Conservation (phyloP, 306 rosid genomes). For the Quercus wislizeni region DNA sequence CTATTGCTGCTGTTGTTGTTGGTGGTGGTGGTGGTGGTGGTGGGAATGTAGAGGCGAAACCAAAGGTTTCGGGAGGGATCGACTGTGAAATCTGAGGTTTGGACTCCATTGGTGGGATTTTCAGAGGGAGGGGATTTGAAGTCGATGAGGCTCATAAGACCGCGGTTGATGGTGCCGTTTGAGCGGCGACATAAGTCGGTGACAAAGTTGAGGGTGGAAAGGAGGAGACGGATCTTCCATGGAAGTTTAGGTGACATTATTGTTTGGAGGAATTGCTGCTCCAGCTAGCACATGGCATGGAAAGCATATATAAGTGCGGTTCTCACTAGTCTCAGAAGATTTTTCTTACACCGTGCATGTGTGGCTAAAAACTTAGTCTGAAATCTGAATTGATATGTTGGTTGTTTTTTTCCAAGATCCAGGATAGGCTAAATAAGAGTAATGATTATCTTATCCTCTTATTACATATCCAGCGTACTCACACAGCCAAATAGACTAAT, state of each 20-base stretch:
- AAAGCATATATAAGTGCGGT: too few relatives aligned
- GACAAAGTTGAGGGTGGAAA: not conserved
- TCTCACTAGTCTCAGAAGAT: too few relatives aligned
- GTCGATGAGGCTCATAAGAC: not conserved
- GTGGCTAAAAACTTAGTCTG: too few relatives aligned
- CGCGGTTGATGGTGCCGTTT: not conserved
- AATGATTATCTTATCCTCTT: too few relatives aligned
- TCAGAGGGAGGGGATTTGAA: not conserved
- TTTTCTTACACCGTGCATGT: too few relatives aligned
- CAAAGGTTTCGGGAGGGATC: not conserved
- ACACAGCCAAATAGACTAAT: too few relatives aligned
- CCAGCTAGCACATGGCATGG: too few relatives aligned
- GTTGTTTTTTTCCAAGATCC: too few relatives aligned
- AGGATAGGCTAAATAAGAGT: too few relatives aligned
- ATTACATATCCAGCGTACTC: too few relatives aligned
- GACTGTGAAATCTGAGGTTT: not conserved
- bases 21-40: too few relatives aligned
- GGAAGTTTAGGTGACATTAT: not conserved
- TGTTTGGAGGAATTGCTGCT: conserved; percentile 1
- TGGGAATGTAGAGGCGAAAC: not conserved
- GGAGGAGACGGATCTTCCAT: not conserved
- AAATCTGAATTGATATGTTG: too few relatives aligned
- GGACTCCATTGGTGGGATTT: not conserved
- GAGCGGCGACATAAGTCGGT: not conserved
- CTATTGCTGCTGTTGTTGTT: not conserved